These are phyloP conservation scores for Colletotrichum sp. DNA, from an alignment of 2,329 filamentous ascomycete genomes.

Conservation along the genomic window DNA sequence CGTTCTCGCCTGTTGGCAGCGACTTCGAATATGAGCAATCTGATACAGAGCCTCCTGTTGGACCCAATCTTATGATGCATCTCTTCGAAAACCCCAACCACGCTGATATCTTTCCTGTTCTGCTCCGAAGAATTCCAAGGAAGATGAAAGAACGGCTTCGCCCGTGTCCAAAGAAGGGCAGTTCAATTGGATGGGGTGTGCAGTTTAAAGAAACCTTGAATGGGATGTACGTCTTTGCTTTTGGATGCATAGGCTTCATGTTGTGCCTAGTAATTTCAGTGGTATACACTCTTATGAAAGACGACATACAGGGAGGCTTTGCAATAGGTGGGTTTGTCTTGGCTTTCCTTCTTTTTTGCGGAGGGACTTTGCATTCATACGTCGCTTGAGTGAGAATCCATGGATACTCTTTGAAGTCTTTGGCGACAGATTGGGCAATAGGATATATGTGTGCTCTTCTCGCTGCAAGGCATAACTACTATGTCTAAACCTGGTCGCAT, in stretches of 20 bases:
- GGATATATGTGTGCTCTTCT: neutral
- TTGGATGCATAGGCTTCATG: neutral
- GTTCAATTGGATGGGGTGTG: neutral
- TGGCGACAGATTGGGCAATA: accelerated
- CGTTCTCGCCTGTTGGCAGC: neutral
- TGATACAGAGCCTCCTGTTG: neutral
- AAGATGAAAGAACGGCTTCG: neutral
- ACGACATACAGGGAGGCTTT: neutral
- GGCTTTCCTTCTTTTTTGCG: neutral
- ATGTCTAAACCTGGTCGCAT: no score
- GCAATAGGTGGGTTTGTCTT: neutral
- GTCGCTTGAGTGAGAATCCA: neutral
- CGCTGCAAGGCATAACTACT: neutral
- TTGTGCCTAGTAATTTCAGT: neutral
- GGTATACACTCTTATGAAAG: neutral
- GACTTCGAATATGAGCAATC: neutral
- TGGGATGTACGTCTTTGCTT: conserved; percentile 5
- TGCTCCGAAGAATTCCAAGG: neutral
- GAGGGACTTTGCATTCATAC: neutral
- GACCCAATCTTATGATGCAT: neutral
- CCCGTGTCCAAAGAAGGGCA: neutral
- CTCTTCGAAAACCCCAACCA: neutral
- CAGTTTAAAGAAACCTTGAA: neutral
- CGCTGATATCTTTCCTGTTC: neutral
- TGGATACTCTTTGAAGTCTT: neutral